Base-by-base conservation (phyloP, 257 asterid genomes). In the Apocynum venetum region DNA sequence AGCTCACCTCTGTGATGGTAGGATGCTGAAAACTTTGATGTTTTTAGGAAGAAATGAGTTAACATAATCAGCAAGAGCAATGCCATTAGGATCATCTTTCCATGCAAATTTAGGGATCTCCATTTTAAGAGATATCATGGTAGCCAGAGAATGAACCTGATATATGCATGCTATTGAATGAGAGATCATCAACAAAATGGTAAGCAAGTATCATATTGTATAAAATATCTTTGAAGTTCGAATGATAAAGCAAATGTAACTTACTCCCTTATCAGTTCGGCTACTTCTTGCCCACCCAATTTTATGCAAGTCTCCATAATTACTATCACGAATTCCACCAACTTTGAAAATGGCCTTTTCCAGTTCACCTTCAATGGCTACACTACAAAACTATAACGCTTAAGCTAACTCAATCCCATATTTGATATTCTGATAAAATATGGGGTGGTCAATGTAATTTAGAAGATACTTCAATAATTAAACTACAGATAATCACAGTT, bases 221-320 rank as follows among this genome's bases (percentile, higher is more conserved):
- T 63, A 35, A 43, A 75, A 8, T 53, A 10, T 52, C 8, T 25
- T 38, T 5, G 35, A 65, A 36, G 55, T 6, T 19, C 6, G 14
- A 41, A 14, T 41, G 31, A 20, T 74, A 56, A 60, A 71, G 46
- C 55, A 51, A 59, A 53, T n/a, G 71, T 67, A 80, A 78, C 87
- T 84, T 86, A 95, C 99, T 87, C 99, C 98, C 87, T 93, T 95
- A 84, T 95, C 98, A 19, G 97, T 95, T 80, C 98, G 89, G 81
- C 99, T 95, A 88, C 99, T 95, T 88, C 98, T 93, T 38, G 86
- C 99, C 99, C 98, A 91, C 61, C 94, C 90, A 66, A 93, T 87
- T 82, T 93, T 95, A 74, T 89, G 84, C 89, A 95, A 87, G 83
- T 93, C 85, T 71, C 98, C 99, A 69, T 69, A 95, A 83, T 95